phyloP scores from a whole-genome alignment of 805 yeast species.

The Pichia pseudocactophila region DNA sequence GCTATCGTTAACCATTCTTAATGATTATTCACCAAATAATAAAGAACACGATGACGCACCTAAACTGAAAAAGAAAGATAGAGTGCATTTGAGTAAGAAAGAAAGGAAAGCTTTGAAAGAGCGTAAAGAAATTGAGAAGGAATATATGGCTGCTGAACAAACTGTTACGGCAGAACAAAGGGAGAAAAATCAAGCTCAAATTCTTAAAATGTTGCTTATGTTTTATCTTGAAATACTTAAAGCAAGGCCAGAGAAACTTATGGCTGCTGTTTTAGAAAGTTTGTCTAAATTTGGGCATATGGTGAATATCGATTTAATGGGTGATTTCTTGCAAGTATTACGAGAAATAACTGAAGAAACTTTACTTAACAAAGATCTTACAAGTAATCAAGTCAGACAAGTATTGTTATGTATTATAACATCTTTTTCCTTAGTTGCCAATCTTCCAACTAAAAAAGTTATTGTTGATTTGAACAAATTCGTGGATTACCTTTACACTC shows the following conservation, averaged over 20 bases:
- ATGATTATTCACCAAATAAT: slow-evolving; percentile 64
- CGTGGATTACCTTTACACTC: slow-evolving; percentile 61
- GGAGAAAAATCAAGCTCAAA: slow-evolving; percentile 76
- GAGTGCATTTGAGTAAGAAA: slow-evolving; percentile 85
- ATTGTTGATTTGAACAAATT: slow-evolving; percentile 77
- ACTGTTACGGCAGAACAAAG: slow-evolving; percentile 83
- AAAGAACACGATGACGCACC: slow-evolving; percentile 36
- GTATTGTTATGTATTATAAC: slow-evolving; percentile 78
- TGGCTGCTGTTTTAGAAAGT: slow-evolving; percentile 88
- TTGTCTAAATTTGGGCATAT: slow-evolving; percentile 82
- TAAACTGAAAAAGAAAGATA: slow-evolving; percentile 72
- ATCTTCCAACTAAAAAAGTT: slow-evolving; percentile 62
- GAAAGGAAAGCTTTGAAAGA: slow-evolving; percentile 85
- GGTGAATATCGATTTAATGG: slow-evolving; percentile 86
- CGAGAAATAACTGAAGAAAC: slow-evolving; percentile 62
- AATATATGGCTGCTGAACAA: slow-evolving; percentile 77
- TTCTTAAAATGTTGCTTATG: slow-evolving; percentile 61
- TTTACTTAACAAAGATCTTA: slow-evolving; percentile 34
- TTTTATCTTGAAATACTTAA: slow-evolving; percentile 72
- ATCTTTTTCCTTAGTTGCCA: slow-evolving; percentile 76
- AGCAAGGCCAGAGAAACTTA: slow-evolving; percentile 50
- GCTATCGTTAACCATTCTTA: slow-evolving; percentile 54
- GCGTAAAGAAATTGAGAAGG: slow-evolving; percentile 78
- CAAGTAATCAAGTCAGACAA: slow-evolving; percentile 52
- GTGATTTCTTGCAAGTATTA: slow-evolving; percentile 85